Base-by-base conservation (phyloP, 192 early-diverging fungal genomes). In the Backusella liffmaniae region DNA sequence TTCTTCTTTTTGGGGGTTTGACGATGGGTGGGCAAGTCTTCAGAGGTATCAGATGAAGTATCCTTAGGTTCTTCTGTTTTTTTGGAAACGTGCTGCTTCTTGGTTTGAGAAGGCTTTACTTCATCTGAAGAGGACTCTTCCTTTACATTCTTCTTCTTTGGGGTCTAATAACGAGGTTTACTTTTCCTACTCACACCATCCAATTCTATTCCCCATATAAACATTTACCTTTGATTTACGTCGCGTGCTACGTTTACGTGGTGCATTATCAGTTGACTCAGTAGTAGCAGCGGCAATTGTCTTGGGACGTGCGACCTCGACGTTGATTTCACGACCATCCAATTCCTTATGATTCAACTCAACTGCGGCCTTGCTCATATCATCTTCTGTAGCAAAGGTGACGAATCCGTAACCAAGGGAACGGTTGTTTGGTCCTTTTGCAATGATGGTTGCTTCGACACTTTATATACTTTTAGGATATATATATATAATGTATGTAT, bases 321-420 rank as follows among this genome's bases (percentile, higher is more conserved):
- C 95, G 81, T 95, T 99, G 86, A 99, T 91, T 67, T 86, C 77
- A 70, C 98, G 94, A 39, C 92, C 96, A 72, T 90, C 91, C 59
- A 97, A 84, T 82, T 97, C 93, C 82, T 91, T 90, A 79, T 94
- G 91, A 86, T 97, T 86, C 72, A 93, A 81, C 32, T 89, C 76
- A 36, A 82, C 80, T 56, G 94, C 91, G 46, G 94, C 96, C 81
- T 90, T 87, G 68, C 91, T 77, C 51, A 91, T 93, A 21, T 92
- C 85, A 56, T 83, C 91, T 44, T 91, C 85, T 23, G 89, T 90
- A 26, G 83, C 91, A 79, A 92, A 97, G 42, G 94, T 88, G 12
- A 98, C 94, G 83, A 98, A 99, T 18, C 98, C 98, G 83, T 94
- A 98, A 68, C 98, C 98, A 73, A 94, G 87, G 41, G 96, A 94